Conservation (phyloP, 805 yeast genomes). For the Monosporozyma unispora region DNA sequence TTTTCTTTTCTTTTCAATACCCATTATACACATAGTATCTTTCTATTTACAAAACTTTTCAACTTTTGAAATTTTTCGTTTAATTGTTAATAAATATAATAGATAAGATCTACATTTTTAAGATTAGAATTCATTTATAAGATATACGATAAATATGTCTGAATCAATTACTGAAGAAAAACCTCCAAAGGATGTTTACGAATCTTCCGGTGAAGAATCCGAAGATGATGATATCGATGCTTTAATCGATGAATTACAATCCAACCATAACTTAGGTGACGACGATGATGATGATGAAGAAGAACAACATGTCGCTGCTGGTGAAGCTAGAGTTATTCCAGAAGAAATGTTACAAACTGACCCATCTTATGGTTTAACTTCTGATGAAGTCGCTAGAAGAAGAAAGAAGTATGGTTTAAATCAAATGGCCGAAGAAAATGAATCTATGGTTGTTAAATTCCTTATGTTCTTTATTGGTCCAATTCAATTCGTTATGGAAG, state of each 20-base stretch:
- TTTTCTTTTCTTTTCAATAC: constrained; percentile 2
- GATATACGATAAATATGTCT: constrained; percentile 1
- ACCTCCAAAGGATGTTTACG: constrained; percentile 9
- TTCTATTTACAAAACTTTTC: not conserved
- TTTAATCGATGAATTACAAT: constrained; percentile 69
- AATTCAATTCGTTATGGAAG: constrained; percentile 95
- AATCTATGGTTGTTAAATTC: constrained; percentile 71
- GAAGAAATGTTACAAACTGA: constrained; percentile 80
- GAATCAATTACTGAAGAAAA: constrained; percentile 6
- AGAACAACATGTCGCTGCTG: constrained; percentile 38
- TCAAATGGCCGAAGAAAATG: constrained; percentile 85
- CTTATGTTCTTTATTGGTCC: constrained; percentile 88
- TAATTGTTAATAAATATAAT: not conserved
- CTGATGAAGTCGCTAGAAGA: constrained; percentile 72
- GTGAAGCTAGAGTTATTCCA: constrained; percentile 68
- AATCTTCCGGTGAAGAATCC: constrained; percentile 35
- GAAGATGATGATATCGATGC: constrained; percentile 65
- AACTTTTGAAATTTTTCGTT: not conserved
- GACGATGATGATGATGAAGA: constrained; percentile 45
- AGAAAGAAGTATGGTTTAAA: constrained; percentile 86
- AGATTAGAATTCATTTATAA: constrained; percentile 1
- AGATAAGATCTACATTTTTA: not conserved
- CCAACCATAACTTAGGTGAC: constrained; percentile 41
- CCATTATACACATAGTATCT: constrained; percentile 1
- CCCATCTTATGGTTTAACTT: constrained; percentile 64